Conservation (phyloP, 352 stramenopile species). For the Phytopythium boreale region DNA sequence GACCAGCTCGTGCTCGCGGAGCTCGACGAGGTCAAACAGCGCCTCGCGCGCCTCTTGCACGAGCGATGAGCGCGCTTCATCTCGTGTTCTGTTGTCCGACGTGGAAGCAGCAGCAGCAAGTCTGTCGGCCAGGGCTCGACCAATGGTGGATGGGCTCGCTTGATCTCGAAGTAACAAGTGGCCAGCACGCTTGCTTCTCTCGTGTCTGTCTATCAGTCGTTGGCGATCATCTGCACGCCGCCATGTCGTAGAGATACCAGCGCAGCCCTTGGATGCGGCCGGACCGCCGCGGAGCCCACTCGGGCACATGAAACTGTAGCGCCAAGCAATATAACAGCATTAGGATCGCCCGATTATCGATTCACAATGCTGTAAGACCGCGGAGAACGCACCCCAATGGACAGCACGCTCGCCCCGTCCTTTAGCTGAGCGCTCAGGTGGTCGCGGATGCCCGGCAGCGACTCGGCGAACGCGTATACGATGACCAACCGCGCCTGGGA, state of each 20-base stretch:
- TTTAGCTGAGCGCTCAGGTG: slow-evolving; percentile 41
- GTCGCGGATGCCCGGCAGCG: slow-evolving; percentile 57
- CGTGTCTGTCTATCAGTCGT: too few species aligned
- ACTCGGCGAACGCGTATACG: slow-evolving; percentile 83
- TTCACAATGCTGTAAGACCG: background rate
- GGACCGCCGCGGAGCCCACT: slow-evolving; percentile 57
- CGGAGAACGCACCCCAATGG: slow-evolving; percentile 61
- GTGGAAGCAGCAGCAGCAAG: background rate
- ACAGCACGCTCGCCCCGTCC: slow-evolving; percentile 49
- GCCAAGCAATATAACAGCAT: background rate
- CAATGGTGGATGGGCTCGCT: too few species aligned
- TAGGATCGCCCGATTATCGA: background rate
- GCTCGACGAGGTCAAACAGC: slow-evolving; percentile 61
- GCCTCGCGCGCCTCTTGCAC: slow-evolving; percentile 48
- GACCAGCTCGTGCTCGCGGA: slow-evolving; percentile 60
- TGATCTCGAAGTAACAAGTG: too few species aligned
- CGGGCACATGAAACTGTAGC: slow-evolving; percentile 67
- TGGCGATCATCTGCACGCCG: slow-evolving; percentile 10
- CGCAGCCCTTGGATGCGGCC: slow-evolving; percentile 48
- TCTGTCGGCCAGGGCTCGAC: too few species aligned
- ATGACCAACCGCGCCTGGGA: slow-evolving; percentile 60
- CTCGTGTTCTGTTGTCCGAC: too few species aligned
- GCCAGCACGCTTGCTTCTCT: too few species aligned
- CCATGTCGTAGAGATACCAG: slow-evolving; percentile 79
- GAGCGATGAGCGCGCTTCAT: slow-evolving; percentile 6